Conservation (phyloP, 768 basidiomycete species). For the Lentinula lateritia region DNA sequence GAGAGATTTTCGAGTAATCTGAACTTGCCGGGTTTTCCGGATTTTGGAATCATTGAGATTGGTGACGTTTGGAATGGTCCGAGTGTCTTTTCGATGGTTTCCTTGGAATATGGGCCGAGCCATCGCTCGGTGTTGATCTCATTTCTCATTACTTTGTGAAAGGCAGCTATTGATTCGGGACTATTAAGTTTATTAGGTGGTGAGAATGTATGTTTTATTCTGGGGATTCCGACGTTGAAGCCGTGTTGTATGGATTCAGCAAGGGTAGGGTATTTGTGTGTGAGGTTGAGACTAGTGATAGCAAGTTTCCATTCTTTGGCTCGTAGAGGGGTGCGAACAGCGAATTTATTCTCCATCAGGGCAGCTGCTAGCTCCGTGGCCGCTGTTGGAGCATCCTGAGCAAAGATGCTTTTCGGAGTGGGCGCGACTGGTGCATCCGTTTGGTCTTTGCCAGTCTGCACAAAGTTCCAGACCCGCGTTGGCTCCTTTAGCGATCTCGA, state of each 20-base stretch:
- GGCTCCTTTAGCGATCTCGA: conserved; percentile 10
- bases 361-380: conserved; percentile 36
- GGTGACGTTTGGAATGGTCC: conserved; percentile 35
- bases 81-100: conserved; percentile 20
- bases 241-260: conserved; percentile 10
- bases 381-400: conserved; percentile 31
- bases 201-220: background rate
- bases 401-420: conserved; percentile 29
- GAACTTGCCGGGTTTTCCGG: conserved; percentile 24
- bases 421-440: conserved; percentile 19
- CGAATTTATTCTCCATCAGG: conserved; percentile 24
- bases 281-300: conserved; percentile 14
- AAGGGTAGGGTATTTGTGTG: conserved; percentile 21
- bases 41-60: conserved; percentile 29
- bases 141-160: conserved; percentile 10
- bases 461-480: conserved; percentile 22
- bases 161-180: conserved; percentile 2
- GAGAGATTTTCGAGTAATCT: conserved; percentile 35
- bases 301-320: conserved; percentile 22
- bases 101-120: conserved; percentile 23
- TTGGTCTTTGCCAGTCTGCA: conserved; percentile 24
- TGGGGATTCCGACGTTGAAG: background rate
- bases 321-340: conserved; percentile 24
- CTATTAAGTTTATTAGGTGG: background rate
- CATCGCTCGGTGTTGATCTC: conserved; percentile 23